Conservation (phyloP, 2,329 filamentous ascomycete genomes). For the Trichoderma harzianum region DNA sequence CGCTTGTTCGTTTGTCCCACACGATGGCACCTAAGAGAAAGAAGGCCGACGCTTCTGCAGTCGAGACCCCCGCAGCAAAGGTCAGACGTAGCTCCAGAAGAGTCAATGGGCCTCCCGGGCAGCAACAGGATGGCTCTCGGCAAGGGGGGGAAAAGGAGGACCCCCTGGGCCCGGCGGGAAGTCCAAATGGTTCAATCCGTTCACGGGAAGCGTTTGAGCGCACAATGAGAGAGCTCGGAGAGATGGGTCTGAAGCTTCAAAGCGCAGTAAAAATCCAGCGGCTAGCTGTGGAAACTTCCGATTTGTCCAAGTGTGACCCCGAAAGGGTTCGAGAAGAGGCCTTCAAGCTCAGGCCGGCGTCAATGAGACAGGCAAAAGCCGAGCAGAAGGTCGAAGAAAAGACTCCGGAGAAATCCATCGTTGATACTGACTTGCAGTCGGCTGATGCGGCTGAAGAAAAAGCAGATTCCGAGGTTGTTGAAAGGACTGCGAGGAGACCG, state of each 20-base stretch:
- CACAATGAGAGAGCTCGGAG: slow-evolving; percentile 43
- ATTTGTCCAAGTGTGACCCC: slow-evolving; percentile 18
- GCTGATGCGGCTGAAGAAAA: slow-evolving; percentile 24
- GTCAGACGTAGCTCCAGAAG: slow-evolving; percentile 29
- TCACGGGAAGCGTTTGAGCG: slow-evolving; percentile 33
- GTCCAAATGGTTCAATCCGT: background rate
- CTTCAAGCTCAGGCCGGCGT: background rate
- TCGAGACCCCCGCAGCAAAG: slow-evolving; percentile 22
- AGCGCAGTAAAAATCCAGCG: slow-evolving; percentile 45
- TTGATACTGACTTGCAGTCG: slow-evolving; percentile 24
- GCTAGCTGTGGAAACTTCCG: slow-evolving; percentile 43
- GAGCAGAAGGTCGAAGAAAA: background rate
- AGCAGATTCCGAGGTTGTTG: slow-evolving; percentile 23
- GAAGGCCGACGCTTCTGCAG: slow-evolving; percentile 25
- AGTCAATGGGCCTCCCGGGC: slow-evolving; percentile 19
- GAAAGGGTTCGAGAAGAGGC: slow-evolving; percentile 11
- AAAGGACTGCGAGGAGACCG: slow-evolving; percentile 50
- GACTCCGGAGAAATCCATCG: background rate
- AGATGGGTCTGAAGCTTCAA: slow-evolving; percentile 49
- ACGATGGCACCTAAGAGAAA: slow-evolving; percentile 42
- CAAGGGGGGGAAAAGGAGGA: background rate
- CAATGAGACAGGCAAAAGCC: background rate
- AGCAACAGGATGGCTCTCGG: background rate
- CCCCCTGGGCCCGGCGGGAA: background rate
- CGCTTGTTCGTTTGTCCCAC: background rate